Conservation (phyloP, 805 yeast genomes). For the Pichia nakasei region DNA sequence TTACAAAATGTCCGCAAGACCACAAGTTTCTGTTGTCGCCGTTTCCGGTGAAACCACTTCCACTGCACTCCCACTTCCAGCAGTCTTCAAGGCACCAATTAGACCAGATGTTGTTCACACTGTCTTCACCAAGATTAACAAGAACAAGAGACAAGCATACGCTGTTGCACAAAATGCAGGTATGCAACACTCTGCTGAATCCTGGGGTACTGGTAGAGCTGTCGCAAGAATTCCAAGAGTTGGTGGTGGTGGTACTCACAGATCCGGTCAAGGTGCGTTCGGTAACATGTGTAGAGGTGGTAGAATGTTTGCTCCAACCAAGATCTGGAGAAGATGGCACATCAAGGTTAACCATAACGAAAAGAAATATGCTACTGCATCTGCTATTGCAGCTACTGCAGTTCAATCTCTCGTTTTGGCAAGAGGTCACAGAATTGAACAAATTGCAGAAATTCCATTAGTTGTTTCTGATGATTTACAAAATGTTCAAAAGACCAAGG, state of each 20-base stretch:
- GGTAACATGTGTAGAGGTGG: constrained; percentile 99
- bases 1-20: constrained; percentile 46
- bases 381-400: constrained; percentile 98
- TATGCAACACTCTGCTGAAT: constrained; percentile 99
- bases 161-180: constrained; percentile 99
- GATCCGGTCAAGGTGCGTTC: constrained; percentile 99
- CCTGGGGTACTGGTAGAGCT: constrained; percentile 99
- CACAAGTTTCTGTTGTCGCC: constrained; percentile 94
- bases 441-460: constrained; percentile 96
- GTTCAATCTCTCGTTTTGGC: constrained; percentile 97
- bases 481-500: constrained; percentile 93
- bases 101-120: constrained; percentile 99
- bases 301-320: constrained; percentile 99
- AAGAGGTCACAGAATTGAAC: constrained; percentile 99
- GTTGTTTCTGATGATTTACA: constrained; percentile 92
- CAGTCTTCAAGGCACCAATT: constrained; percentile 99
- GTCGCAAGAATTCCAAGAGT: constrained; percentile 99
- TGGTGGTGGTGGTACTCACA: constrained; percentile 99
- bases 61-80: constrained; percentile 87
- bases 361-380: constrained; percentile 99
- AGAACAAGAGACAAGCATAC: constrained; percentile 99
- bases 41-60: constrained; percentile 75
- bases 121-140: constrained; percentile 96
- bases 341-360: constrained; percentile 99
- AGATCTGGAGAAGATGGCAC: constrained; percentile 99